Evolutionary conservation across 352 stramenopile genomes (phyloP).

Genomic region (Phytophthora vignae): DNA sequence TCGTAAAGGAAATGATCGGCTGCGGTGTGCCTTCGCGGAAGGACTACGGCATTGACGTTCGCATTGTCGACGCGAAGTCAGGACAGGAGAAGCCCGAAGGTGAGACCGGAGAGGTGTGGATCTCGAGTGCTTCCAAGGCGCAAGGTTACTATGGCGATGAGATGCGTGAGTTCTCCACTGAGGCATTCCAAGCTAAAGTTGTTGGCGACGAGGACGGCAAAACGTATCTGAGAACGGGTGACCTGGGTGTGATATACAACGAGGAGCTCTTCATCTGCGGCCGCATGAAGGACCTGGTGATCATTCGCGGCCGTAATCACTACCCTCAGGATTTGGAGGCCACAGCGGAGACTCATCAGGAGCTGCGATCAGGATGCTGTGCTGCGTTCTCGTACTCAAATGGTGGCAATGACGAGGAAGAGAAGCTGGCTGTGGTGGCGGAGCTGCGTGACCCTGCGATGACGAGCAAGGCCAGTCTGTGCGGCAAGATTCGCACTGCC

Average conservation of each 20-base stretch:
- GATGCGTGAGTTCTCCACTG: conserved; percentile 79
- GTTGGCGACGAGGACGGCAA: conserved; percentile 33
- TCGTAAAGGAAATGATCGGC: conserved; percentile 90
- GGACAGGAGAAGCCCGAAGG: conserved; percentile 51
- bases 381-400: conserved; percentile 92
- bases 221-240: conserved; percentile 94
- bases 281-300: conserved; percentile 99
- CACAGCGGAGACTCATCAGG: conserved; percentile 85
- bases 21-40: conserved; percentile 91
- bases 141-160: conserved; percentile 92
- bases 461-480: conserved; percentile 79
- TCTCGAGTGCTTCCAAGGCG: conserved; percentile 92
- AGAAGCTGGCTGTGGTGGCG: conserved; percentile 77
- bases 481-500: conserved; percentile 66
- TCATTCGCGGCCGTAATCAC: conserved; percentile 98
- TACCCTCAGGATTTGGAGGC: conserved; percentile 99
- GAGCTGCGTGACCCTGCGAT: conserved; percentile 78
- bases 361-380: conserved; percentile 94
- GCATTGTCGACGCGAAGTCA: conserved; percentile 93
- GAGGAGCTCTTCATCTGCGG: conserved; percentile 98
- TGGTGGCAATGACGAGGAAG: conserved; percentile 51
- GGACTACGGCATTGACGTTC: conserved; percentile 92
- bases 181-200: conserved; percentile 92
- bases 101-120: conserved; percentile 90
- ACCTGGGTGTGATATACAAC: conserved; percentile 97